Conservation (phyloP, 2,329 filamentous ascomycete species). For the Apiospora marii region DNA sequence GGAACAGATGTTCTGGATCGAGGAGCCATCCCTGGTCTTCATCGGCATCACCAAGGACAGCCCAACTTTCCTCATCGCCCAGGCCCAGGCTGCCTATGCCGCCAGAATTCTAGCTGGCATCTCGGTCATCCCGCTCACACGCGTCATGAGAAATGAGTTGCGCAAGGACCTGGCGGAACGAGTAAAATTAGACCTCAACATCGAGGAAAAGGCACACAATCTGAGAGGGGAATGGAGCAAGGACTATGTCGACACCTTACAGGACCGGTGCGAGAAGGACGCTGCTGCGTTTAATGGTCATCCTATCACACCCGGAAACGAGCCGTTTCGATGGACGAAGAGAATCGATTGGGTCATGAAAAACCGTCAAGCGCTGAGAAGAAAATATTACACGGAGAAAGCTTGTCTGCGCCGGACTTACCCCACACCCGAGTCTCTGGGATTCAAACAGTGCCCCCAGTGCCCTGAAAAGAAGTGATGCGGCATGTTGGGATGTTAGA, state of each 20-base stretch:
- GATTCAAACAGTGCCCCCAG: neutral
- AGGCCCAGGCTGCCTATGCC: neutral
- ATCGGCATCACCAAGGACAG: slow-evolving; percentile 17
- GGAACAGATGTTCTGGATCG: slow-evolving; percentile 25
- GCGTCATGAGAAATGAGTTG: neutral
- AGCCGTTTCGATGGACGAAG: neutral
- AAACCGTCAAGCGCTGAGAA: neutral
- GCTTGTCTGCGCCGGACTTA: neutral
- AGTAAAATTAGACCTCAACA: neutral
- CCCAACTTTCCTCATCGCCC: slow-evolving; percentile 8
- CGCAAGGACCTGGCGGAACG: neutral
- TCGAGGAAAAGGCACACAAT: neutral
- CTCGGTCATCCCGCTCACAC: neutral
- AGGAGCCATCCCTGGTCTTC: slow-evolving; percentile 5
- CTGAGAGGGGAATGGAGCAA: neutral
- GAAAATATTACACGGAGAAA: neutral
- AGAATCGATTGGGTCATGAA: neutral
- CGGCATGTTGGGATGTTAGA: neutral
- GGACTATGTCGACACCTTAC: neutral
- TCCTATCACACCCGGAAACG: neutral
- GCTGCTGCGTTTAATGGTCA: neutral
- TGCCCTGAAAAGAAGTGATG: neutral
- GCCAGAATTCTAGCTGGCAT: neutral
- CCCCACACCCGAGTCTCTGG: neutral
- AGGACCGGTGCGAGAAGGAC: neutral